Evolutionary conservation across 1,139 yeast species (phyloP).

Genomic region (Suhomyces choctaworum): DNA sequence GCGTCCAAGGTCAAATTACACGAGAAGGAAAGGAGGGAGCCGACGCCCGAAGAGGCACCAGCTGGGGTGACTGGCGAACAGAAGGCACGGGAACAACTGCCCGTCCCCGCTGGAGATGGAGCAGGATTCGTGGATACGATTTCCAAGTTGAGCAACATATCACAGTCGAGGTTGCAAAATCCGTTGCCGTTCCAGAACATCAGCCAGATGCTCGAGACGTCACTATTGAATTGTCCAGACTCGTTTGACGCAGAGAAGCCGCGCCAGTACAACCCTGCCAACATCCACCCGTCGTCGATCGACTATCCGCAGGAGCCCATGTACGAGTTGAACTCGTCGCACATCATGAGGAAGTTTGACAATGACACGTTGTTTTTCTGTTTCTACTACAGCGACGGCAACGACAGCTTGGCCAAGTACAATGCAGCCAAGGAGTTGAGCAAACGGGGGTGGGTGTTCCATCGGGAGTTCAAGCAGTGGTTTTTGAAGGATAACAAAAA

Average conservation of each 20-base stretch:
- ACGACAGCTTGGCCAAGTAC: constrained; percentile 52
- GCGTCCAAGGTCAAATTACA: neutral
- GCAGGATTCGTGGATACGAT: constrained; percentile 35
- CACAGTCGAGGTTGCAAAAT: constrained; percentile 37
- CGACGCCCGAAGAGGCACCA: constrained; percentile 4
- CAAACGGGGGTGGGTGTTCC: constrained; percentile 86
- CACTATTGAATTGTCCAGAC: constrained; percentile 89
- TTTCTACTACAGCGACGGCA: constrained; percentile 70
- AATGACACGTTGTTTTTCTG: constrained; percentile 89
- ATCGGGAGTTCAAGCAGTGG: constrained; percentile 80
- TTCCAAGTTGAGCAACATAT: constrained; percentile 31
- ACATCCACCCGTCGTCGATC: constrained; percentile 87
- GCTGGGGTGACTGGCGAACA: constrained; percentile 15
- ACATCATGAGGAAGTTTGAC: constrained; percentile 71
- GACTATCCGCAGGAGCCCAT: constrained; percentile 92
- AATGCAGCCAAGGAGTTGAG: constrained; percentile 83
- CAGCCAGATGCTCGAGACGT: constrained; percentile 63
- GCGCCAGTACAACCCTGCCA: constrained; percentile 71
- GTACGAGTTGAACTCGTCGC: constrained; percentile 52
- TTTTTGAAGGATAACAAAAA: constrained; percentile 55
- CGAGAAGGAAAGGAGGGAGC: constrained; percentile 8
- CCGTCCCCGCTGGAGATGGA: constrained; percentile 18
- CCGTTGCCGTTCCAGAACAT: constrained; percentile 63
- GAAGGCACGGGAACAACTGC: constrained; percentile 19
- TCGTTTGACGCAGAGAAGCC: constrained; percentile 90